Evolutionary conservation across 1,284 basidiomycete genomes (phyloP), one percentile per base, ranked within the genome.

Genomic region (Sanghuangporus sanghuang): DNA sequence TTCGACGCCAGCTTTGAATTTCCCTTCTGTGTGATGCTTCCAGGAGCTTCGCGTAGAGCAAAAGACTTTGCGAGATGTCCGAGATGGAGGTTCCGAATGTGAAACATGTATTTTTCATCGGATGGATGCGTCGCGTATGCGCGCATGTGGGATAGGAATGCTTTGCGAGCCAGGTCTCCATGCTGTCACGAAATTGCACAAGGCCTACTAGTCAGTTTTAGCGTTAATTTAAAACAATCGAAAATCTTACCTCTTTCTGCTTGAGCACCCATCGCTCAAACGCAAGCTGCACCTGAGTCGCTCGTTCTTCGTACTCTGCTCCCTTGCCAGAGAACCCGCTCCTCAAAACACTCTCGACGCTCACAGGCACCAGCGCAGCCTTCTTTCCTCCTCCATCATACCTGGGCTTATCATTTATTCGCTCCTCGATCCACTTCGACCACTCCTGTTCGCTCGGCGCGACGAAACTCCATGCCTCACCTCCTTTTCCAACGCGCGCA

Each of bases 11-110:
- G 32, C 52, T 63, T 69, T 64, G 46, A 58, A 64, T 64, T 63
- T 58, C 62, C 68, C 61, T 71, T 72, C 60, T 66, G 72, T 52
- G 94, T 83, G 1, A 85, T 76, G 36, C 83, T 90, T 6, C 65
- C 60, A 0, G 97, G 97, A 1, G 96, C 93, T 67, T 98, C 96
- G 42, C 97, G 89, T 59, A 99, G 81, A 0, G 94, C 95, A 72
- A 99, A 99, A 0, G 95, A 86, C 76, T 99, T 99, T 44, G 97
- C 96, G 23, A 99, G 77, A 78, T 99, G 97, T 1, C 97, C 97
- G 48, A 98, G 84, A 73, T 99, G 97, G 8, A 99, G 81, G 69
- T 95, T 85, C 39, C 92, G 90, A 62, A 98, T 87, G 75, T 98
- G 95, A 80, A 99, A 99, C 64, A 97, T 93, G 67, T 92, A 87